Evolutionary conservation across 148 eudicot species (phyloP).

Genomic region (Silene latifolia): DNA sequence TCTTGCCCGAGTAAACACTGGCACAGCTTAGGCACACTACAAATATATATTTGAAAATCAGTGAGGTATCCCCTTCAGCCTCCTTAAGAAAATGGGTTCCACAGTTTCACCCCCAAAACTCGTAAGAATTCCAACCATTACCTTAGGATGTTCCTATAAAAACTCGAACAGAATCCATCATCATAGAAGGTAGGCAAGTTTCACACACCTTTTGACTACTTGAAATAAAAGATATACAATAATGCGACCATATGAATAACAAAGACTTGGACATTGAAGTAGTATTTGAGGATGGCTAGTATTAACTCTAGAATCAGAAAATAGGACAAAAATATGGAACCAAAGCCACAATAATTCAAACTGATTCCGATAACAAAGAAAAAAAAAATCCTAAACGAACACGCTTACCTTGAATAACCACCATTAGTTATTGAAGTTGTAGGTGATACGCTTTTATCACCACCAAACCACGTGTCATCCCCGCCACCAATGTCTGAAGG

Average conservation of each 20-base stretch:
- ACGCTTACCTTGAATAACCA: not conserved
- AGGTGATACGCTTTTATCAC: not conserved
- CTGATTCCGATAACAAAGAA: not conserved
- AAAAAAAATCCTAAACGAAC: not conserved
- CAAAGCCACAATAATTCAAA: not conserved
- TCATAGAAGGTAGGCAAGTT: not conserved
- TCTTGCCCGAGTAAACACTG: too few species aligned
- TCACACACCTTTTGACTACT: not conserved
- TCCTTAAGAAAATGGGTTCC: too few species aligned
- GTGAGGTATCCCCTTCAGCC: too few species aligned
- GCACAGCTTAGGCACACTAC: too few species aligned
- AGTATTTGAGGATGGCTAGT: not conserved
- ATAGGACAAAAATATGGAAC: too few species aligned
- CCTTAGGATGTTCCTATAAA: too few species aligned
- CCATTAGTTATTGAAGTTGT: not conserved
- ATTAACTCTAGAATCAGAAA: not conserved
- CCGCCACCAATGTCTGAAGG: not conserved
- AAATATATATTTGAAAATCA: too few species aligned
- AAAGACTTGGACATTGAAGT: not conserved
- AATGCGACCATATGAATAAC: not conserved
- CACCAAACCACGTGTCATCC: not conserved
- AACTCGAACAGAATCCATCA: not conserved
- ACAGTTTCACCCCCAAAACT: too few species aligned
- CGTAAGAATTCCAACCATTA: too few species aligned
- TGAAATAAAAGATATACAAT: not conserved